Base-by-base conservation (phyloP, 768 basidiomycete genomes). In the Pholiota microspora region DNA sequence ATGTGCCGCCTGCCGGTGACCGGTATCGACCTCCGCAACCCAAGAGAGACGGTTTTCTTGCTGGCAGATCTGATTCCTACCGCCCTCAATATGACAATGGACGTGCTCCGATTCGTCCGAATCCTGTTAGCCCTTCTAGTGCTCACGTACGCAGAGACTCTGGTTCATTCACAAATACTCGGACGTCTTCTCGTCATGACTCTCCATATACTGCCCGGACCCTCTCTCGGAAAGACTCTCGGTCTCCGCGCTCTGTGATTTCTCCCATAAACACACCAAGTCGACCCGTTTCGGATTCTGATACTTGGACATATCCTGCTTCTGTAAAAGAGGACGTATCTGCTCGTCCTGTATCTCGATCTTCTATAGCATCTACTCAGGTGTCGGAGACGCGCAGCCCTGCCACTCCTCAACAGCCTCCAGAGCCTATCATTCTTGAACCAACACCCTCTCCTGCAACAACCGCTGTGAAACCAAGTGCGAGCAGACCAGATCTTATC, bases 341-440 rank as follows among this genome's bases (percentile, higher is more conserved):
- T 29, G 45, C 59, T 23, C 58, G 79, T 60, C 79, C 80, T 35
- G 69, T 71, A 32, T 84, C 83, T 57, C 78, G 78, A 45, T 84
- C 83, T 12, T 82, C 81, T 40, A 78, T 79, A 59, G 79, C 77
- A n/a, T 85, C 84, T 50, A 73, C 77, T 24, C 73, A 72, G 36
- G 69, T 65, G 49, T 81, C 80, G 58, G 71, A 75, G 55, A 67
- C 66, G 61, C 67, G 64, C 53, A 67, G 69, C 42, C 62, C 68
- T 34, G 46, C 50, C 21, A 55, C 60, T 31, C 46, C 58, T 2
- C 62, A 54, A 35, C 48, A 51, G 4, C 57, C 55, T 56, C 51
- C 55, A 42, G 49, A 45, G 18, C 45, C 40, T 7, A 42, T 13
- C 49, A 35, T 51, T 18, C 49, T 13, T 45, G 29, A 15, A 18